Conservation (phyloP, 805 yeast species). For the Suhomyces emberorum region DNA sequence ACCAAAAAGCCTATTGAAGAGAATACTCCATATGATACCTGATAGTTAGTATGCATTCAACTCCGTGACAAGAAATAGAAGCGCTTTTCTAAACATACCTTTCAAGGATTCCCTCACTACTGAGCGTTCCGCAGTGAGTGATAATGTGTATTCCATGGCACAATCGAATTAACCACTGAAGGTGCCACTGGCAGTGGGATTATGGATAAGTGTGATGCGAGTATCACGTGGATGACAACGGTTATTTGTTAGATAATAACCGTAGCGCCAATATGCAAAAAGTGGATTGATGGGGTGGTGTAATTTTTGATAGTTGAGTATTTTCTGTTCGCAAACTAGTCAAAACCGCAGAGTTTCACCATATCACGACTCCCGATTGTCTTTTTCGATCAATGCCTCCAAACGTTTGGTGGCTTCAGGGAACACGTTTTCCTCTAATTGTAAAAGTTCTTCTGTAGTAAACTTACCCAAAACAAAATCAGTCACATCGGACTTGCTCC, state of each 20-base stretch:
- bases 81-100: constrained; percentile 42
- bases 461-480: constrained; percentile 63
- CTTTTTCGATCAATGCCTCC: constrained; percentile 27
- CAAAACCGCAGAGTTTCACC: too few relatives aligned
- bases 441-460: constrained; percentile 40
- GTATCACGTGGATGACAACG: background rate
- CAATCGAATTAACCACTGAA: too few relatives aligned
- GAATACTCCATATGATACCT: constrained; percentile 63
- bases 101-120: constrained; percentile 52
- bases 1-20: constrained; percentile 69
- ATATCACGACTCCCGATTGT: too few relatives aligned
- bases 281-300: too few relatives aligned
- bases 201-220: background rate
- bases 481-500: constrained; percentile 47
- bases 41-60: constrained; percentile 13
- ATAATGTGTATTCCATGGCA: constrained; percentile 47
- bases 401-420: constrained; percentile 39
- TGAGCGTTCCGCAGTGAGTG: constrained; percentile 49
- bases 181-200: background rate
- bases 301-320: too few relatives aligned
- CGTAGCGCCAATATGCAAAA: too few relatives aligned
- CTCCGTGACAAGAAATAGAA: too few relatives aligned
- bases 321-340: too few relatives aligned
- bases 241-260: too few relatives aligned
- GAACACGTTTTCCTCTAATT: constrained; percentile 38